These are phyloP conservation scores for Suillus fuscotomentosus DNA, from an alignment of 768 basidiomycete species.

Conservation along the genomic window DNA sequence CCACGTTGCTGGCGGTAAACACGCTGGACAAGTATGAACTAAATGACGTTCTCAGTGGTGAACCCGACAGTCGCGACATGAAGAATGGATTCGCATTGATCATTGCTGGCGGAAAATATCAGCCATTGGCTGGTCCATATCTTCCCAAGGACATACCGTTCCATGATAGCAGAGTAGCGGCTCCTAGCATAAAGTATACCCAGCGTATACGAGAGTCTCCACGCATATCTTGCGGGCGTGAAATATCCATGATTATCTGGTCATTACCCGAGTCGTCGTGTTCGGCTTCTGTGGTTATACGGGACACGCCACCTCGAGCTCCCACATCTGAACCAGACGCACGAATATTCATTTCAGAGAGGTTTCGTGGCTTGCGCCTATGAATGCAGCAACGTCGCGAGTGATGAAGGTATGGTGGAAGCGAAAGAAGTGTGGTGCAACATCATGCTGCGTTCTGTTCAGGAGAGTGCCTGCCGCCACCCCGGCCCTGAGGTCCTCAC, in stretches of 20 bases:
- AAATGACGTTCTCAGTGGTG: constrained; percentile 57
- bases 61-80: constrained; percentile 61
- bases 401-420: not conserved
- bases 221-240: not conserved
- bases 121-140: not conserved
- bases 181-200: constrained; percentile 74
- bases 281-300: not conserved
- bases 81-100: constrained; percentile 88
- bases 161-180: constrained; percentile 83
- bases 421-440: not conserved
- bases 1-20: constrained; percentile 64
- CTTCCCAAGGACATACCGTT: constrained; percentile 57
- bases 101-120: constrained; percentile 49
- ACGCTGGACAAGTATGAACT: constrained; percentile 63
- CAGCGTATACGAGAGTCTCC: constrained; percentile 50
- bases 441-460: not conserved
- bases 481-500: not conserved
- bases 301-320: too few relatives aligned
- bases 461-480: not conserved
- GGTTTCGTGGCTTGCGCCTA: not conserved
- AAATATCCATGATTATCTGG: not conserved
- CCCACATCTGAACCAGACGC: not conserved
- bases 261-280: not conserved
- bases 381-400: not conserved
- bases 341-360: not conserved